A percentile compares a stretch with the other conserved stretches of the same genome.
Evolutionary conservation across 2,329 filamentous ascomycete genomes (phyloP).

Genomic region (Cladosporium halotolerans): DNA sequence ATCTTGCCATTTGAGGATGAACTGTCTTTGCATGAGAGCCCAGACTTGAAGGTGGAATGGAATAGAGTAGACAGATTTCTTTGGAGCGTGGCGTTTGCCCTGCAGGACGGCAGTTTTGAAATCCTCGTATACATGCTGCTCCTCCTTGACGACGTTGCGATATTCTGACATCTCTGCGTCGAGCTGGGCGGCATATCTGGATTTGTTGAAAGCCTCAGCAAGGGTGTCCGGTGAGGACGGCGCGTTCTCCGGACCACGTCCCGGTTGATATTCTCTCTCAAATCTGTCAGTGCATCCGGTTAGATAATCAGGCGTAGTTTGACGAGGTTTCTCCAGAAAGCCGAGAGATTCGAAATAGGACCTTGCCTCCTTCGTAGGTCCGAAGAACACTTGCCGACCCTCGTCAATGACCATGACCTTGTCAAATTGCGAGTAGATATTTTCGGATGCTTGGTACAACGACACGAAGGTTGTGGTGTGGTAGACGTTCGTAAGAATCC

Average conservation of each 20-base stretch:
- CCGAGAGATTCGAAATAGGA: constrained; percentile 72
- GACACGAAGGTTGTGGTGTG: constrained; percentile 79
- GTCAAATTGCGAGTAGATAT: constrained; percentile 72
- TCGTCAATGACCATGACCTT: constrained; percentile 77
- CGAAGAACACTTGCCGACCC: constrained; percentile 71
- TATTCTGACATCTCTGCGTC: constrained; percentile 64
- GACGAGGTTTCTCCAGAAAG: constrained; percentile 65
- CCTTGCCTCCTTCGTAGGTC: constrained; percentile 60
- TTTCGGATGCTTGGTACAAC: constrained; percentile 78
- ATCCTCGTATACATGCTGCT: constrained; percentile 65
- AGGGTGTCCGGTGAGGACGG: constrained; percentile 64
- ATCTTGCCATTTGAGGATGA: constrained; percentile 79
- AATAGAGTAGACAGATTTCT: constrained; percentile 73
- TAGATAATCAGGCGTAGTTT: constrained; percentile 76
- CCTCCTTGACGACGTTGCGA: constrained; percentile 55
- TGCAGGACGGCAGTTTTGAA: constrained; percentile 71
- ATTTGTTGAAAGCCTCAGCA: constrained; percentile 63
- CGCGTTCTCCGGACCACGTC: constrained; percentile 58
- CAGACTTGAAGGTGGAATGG: constrained; percentile 78
- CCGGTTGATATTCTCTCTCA: constrained; percentile 68
- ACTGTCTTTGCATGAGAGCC: constrained; percentile 78
- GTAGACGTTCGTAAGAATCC: constrained; percentile 72
- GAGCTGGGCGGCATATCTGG: constrained; percentile 51
- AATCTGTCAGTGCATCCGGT: constrained; percentile 80
- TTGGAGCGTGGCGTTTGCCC: constrained; percentile 67